These are phyloP conservation scores for Tarenaya hassleriana DNA, from an alignment of 345 rosid genomes.

Conservation along the genomic window DNA sequence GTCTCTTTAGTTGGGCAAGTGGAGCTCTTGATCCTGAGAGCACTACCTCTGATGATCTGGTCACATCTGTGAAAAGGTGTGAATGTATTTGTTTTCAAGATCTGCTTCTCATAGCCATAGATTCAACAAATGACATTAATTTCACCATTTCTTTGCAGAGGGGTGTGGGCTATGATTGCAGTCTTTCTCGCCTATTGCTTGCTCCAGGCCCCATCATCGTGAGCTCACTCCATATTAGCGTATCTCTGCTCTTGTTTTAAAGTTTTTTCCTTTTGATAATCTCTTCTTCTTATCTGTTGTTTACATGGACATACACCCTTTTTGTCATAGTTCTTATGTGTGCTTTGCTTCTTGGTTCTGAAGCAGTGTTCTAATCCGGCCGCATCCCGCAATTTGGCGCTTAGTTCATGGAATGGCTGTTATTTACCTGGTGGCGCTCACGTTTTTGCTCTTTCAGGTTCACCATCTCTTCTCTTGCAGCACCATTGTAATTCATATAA, in stretches of 20 bases:
- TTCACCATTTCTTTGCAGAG: constrained; percentile 45
- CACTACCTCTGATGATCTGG: constrained; percentile 54
- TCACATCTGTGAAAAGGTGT: constrained; percentile 91
- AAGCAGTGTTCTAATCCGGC: constrained; percentile 84
- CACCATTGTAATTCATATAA: constrained; percentile 3
- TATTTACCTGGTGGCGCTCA: constrained; percentile 77
- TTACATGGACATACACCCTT: too few relatives aligned
- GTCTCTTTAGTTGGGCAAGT: constrained; percentile 84
- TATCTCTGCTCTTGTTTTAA: too few relatives aligned
- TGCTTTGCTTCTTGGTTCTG: too few relatives aligned
- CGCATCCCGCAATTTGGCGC: constrained; percentile 98
- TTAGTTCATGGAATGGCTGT: constrained; percentile 98
- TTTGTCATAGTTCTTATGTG: too few relatives aligned
- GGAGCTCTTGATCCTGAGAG: constrained; percentile 90
- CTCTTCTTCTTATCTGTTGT: too few relatives aligned
- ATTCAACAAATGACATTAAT: too few relatives aligned
- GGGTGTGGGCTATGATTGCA: constrained; percentile 96
- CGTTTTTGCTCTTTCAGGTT: constrained; percentile 99
- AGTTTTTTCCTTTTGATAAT: too few relatives aligned
- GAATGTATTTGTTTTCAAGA: too few relatives aligned
- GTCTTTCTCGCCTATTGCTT: constrained; percentile 95
- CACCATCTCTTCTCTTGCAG: constrained; percentile 9
- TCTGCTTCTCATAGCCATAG: too few relatives aligned
- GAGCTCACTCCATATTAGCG: too few relatives aligned
- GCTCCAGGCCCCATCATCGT: constrained; percentile 99